A percentile compares a stretch with the other conserved stretches of the same genome.
Conservation (phyloP, 495 filamentous ascomycete species). For the Evernia prunastri region DNA sequence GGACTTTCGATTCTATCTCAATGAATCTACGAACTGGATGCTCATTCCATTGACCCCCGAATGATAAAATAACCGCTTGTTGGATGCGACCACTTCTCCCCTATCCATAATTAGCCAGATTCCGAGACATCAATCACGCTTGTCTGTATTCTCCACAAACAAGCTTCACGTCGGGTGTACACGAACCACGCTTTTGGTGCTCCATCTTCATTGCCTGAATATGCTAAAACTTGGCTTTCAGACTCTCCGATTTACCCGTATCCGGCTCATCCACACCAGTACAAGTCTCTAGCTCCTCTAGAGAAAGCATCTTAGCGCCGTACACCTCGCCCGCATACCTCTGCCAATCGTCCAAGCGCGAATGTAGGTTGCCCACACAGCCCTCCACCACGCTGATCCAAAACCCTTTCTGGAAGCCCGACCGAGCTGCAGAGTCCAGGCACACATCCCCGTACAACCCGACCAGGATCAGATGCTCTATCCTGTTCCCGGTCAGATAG, state of each 20-base stretch:
- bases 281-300: neutral
- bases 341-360: slow-evolving; percentile 2
- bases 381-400: slow-evolving; percentile 10
- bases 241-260: too few species aligned
- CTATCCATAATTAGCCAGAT: too few species aligned
- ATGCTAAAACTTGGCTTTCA: too few species aligned
- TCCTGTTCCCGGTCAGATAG: neutral
- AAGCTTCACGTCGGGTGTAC: too few species aligned
- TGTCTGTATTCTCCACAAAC: too few species aligned
- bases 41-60: neutral
- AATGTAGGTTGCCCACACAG: neutral
- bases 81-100: too few species aligned
- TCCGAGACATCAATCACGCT: too few species aligned
- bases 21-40: neutral
- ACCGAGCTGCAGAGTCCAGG: neutral
- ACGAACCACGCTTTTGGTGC: too few species aligned
- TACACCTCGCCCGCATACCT: slow-evolving; percentile 1
- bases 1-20: too few species aligned
- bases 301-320: neutral
- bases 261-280: too few species aligned
- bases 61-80: neutral
- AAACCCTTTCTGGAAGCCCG: neutral
- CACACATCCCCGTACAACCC: slow-evolving; percentile 7
- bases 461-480: slow-evolving; percentile 1
- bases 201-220: too few species aligned